Evolutionary conservation across 768 basidiomycete species (phyloP), one percentile per base, ranked within the genome.

Genomic region (Pisolithus orientalis): DNA sequence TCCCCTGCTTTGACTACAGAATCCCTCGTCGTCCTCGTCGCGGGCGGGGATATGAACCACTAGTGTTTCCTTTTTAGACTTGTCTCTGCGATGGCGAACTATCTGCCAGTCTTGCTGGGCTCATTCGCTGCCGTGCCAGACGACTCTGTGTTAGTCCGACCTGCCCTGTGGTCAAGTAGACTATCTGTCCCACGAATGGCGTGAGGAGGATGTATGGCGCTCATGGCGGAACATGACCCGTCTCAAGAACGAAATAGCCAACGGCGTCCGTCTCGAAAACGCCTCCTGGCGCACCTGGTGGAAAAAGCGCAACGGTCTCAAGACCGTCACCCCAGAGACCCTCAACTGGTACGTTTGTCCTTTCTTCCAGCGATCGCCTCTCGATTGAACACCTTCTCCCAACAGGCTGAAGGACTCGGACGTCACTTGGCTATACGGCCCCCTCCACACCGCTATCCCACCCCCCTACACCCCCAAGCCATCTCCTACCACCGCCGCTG

Each of bases 241-340:
- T 51, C 92, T 94, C 77, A 99, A 98, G 82, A 89, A 95, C 66
- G 95, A 93, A 72, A 96, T 99, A 64, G 83, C 91, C 6, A 98
- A 99, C 66, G 95, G 95, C 44, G 77, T 87, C 45, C 77, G 95
- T 46, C 81, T 99, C 52, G 96, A 99, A 77, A 99, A 99, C 63
- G 96, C 96, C 8, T 91, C 88, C 55, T 99, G 95, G 95, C 76
- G 95, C 39, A 98, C 94, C 1, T 99, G 95, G 95, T 97, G 94
- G 86, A 97, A 98, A 72, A 94, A 97, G 79, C 77, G 95, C 56
- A 96, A 96, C 62, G 90, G 94, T 58, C 80, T 99, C 55, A 90
- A 87, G 74, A 99, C 95, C 0, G 79, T 99, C 66, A 88, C 85
- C 25, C 95, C 95, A 53, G 96, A 99, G 75, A 96, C 94, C 4